Evolutionary conservation across 176 grass and related monocot genomes (phyloP).

Genomic region (Pharus latifolius): DNA sequence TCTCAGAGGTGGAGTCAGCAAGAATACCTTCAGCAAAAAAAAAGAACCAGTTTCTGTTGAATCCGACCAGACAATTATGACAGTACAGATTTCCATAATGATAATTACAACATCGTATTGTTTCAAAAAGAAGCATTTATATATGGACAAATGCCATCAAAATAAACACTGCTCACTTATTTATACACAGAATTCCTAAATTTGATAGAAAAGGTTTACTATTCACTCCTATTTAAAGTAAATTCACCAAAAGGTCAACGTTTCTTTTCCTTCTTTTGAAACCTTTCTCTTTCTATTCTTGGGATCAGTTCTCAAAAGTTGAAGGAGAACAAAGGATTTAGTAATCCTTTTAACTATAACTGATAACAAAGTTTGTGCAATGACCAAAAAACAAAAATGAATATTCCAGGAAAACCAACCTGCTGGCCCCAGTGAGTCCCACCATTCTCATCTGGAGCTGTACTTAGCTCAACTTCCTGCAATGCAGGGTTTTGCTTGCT

Average conservation of each 20-base stretch:
- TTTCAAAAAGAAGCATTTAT: neutral
- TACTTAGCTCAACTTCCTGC: constrained; percentile 71
- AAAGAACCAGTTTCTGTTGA: neutral
- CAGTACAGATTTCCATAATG: neutral
- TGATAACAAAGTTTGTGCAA: neutral
- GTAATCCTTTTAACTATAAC: neutral
- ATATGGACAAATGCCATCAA: neutral
- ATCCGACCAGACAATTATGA: neutral
- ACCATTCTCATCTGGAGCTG: constrained; percentile 62
- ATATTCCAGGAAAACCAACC: constrained; percentile 36
- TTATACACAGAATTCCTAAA: neutral
- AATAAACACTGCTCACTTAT: neutral
- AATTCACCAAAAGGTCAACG: neutral
- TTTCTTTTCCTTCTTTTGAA: neutral
- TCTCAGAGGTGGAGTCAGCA: constrained; percentile 58
- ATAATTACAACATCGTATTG: neutral
- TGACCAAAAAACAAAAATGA: neutral
- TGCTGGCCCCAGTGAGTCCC: constrained; percentile 96
- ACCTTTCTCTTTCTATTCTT: neutral
- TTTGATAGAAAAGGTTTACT: neutral
- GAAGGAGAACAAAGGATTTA: neutral
- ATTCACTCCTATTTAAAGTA: neutral
- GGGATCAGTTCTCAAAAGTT: neutral
- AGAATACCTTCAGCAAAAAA: constrained; percentile 51
- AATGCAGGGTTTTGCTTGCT: constrained; percentile 48